These are phyloP conservation scores for Ceratocystis alfenasii DNA, from an alignment of 2,329 filamentous ascomycete species.

Conservation along the genomic window DNA sequence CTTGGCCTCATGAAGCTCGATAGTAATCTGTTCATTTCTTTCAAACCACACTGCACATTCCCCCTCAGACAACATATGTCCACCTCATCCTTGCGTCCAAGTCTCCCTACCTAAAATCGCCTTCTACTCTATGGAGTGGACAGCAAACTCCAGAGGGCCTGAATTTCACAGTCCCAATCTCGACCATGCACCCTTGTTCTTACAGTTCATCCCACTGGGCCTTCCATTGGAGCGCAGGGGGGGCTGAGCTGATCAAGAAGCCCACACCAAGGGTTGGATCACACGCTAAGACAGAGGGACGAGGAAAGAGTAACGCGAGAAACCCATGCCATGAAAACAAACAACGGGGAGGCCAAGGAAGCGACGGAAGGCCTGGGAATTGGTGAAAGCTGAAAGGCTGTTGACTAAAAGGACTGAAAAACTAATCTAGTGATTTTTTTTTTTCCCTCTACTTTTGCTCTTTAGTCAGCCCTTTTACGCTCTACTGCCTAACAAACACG, in stretches of 20 bases:
- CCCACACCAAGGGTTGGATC: conserved; percentile 8
- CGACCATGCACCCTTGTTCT: conserved; percentile 1
- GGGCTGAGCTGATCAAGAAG: conserved; percentile 10
- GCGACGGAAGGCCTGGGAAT: conserved; percentile 7
- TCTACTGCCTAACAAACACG: background rate
- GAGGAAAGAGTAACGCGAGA: conserved; percentile 10
- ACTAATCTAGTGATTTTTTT: background rate
- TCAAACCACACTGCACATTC: background rate
- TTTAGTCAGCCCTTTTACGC: background rate
- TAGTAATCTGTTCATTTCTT: too few species aligned
- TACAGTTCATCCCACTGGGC: background rate
- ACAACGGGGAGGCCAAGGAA: conserved; percentile 8
- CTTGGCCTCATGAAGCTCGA: background rate
- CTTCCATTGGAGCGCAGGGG: background rate
- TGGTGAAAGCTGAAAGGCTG: conserved; percentile 2
- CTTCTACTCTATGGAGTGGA: background rate
- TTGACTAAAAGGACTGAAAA: background rate
- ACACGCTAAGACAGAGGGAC: conserved; percentile 5
- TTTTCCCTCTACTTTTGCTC: background rate
- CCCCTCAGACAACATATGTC: background rate
- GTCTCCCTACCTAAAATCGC: background rate
- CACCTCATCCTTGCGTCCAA: background rate
- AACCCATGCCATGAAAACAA: conserved; percentile 4
- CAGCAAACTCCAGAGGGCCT: background rate
- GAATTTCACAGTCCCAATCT: background rate